These are phyloP conservation scores for Geotrichum phurueaensis DNA, from an alignment of 1,139 yeast genomes.

Conservation along the genomic window DNA sequence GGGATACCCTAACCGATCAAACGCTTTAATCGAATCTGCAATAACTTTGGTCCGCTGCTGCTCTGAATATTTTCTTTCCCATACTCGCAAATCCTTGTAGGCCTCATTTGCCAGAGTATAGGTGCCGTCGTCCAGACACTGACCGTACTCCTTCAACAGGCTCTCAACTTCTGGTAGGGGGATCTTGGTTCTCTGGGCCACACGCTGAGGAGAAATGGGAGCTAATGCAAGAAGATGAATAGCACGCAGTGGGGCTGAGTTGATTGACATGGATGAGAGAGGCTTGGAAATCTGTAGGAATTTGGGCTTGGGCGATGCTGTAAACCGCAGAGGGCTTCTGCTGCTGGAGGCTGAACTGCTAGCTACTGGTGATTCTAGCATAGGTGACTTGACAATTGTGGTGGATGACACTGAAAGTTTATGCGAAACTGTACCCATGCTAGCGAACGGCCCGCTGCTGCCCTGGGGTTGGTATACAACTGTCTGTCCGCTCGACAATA, in stretches of 20 bases:
- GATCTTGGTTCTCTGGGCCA: conserved; percentile 32
- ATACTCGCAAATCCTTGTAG: conserved; percentile 34
- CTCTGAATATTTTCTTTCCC: conserved; percentile 37
- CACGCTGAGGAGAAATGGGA: conserved; percentile 25
- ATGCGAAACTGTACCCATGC: conserved; percentile 26
- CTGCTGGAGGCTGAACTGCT: not conserved
- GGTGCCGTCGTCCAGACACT: conserved; percentile 6
- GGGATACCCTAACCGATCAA: conserved; percentile 30
- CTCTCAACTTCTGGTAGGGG: conserved; percentile 28
- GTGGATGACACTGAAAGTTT: conserved; percentile 19
- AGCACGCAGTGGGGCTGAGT: conserved; percentile 29
- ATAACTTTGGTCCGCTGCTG: conserved; percentile 33
- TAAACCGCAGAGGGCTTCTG: not conserved
- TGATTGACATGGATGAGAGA: conserved; percentile 26
- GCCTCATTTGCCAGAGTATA: conserved; percentile 28
- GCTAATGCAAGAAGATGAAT: conserved; percentile 36
- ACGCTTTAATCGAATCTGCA: conserved; percentile 30
- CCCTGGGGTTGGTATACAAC: conserved; percentile 4
- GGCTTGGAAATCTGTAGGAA: conserved; percentile 22
- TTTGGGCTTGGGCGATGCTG: conserved; percentile 10
- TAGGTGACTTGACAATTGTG: not conserved
- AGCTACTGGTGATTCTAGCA: not conserved
- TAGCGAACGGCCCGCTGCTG: conserved; percentile 13
- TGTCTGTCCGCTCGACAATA: conserved; percentile 5
- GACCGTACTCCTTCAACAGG: conserved; percentile 31